These are phyloP conservation scores for Tricholoma terreum DNA, from an alignment of 768 basidiomycete genomes.

Conservation along the genomic window DNA sequence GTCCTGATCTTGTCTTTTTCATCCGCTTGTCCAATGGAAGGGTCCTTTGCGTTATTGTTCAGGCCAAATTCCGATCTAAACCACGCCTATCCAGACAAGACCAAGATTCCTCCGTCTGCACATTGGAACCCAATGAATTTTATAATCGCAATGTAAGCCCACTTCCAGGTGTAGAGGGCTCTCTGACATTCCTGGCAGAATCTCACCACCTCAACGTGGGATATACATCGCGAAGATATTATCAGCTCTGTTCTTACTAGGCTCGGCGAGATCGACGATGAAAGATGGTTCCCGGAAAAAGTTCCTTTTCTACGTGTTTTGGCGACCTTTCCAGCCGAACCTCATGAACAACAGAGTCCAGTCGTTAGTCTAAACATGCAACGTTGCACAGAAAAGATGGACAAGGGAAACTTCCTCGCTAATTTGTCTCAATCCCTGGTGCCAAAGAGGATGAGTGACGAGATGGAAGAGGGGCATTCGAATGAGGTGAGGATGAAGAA, in stretches of 20 bases:
- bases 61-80: not conserved
- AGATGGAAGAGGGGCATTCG: too few relatives aligned
- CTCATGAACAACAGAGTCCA: not conserved
- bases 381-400: not conserved
- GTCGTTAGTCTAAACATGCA: not conserved
- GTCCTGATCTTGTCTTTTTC: not conserved
- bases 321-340: not conserved
- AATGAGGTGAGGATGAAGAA: too few relatives aligned
- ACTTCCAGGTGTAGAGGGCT: not conserved
- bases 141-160: not conserved
- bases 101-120: not conserved
- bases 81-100: not conserved
- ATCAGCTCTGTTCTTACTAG: not conserved
- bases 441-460: too few relatives aligned
- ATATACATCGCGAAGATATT: not conserved
- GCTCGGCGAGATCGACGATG: not conserved
- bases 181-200: not conserved
- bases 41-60: conserved; percentile 1
- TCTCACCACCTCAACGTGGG: not conserved
- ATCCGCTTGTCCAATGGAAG: not conserved
- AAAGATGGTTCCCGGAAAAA: not conserved
- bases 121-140: not conserved
- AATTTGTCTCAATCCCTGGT: too few relatives aligned
- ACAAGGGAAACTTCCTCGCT: not conserved
- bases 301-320: not conserved